A percentile compares a stretch with the other conserved stretches of the same genome.
These are phyloP conservation scores for Aspergillus fumigatiaffinis DNA, from an alignment of 2,329 filamentous ascomycete genomes.

Conservation along the genomic window DNA sequence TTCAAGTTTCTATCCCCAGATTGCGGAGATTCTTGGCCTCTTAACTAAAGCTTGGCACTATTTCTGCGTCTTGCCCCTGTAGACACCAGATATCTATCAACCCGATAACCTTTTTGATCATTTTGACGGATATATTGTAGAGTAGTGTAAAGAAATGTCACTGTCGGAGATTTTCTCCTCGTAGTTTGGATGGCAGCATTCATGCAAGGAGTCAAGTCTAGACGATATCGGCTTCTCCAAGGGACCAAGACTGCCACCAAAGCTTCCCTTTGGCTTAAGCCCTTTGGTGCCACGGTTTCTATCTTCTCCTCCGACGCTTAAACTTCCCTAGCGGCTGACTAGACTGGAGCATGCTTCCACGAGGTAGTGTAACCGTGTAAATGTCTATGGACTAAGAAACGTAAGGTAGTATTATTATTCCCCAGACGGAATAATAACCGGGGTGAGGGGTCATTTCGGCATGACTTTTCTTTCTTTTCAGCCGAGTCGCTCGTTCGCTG, in stretches of 20 bases:
- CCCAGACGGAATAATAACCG: neutral
- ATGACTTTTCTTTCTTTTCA: neutral
- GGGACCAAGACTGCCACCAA: neutral
- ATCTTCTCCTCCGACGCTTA: neutral
- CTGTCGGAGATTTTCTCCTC: neutral
- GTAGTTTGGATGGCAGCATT: neutral
- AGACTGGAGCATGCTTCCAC: neutral
- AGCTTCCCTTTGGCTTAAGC: neutral
- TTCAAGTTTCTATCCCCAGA: neutral
- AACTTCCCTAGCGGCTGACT: neutral
- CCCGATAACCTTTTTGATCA: neutral
- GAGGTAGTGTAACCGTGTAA: too few relatives aligned
- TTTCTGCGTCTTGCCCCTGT: neutral
- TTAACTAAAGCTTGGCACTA: neutral
- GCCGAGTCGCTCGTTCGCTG: neutral
- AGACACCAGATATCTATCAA: neutral
- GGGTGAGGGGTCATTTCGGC: neutral
- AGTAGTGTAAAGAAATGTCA: neutral
- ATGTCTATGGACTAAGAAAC: too few relatives aligned
- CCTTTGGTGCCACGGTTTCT: neutral
- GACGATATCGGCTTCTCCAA: neutral
- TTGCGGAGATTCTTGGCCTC: neutral
- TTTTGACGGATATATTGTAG: neutral
- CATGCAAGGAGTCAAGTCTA: neutral
- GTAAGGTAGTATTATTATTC: too few relatives aligned